phyloP scores from a whole-genome alignment of 2,329 filamentous ascomycete species.

The Curvularia sp. region DNA sequence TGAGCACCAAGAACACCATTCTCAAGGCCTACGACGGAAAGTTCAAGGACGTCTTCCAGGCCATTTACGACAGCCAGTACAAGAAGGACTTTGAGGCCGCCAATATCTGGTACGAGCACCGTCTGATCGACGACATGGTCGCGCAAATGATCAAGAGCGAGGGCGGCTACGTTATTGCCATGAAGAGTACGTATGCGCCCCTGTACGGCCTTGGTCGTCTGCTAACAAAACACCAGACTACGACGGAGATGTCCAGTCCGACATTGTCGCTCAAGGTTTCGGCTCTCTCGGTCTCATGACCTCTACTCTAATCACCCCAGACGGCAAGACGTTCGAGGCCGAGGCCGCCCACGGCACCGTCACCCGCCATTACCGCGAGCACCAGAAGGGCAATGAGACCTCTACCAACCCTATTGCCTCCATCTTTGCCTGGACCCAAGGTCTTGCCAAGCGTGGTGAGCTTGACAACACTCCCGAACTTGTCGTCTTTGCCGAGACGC shows the following conservation, averaged over 20 bases:
- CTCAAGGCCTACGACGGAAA: conserved; percentile 98
- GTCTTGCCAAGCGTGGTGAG: conserved; percentile 89
- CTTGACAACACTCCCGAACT: conserved; percentile 93
- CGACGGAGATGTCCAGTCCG: conserved; percentile 98
- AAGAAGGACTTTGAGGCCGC: conserved; percentile 87
- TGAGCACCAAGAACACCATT: conserved; percentile 99
- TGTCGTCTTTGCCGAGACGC: conserved; percentile 85
- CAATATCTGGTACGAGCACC: conserved; percentile 98
- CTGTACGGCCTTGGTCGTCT: background rate
- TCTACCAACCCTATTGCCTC: conserved; percentile 98
- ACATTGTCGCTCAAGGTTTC: conserved; percentile 97
- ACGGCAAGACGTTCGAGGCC: conserved; percentile 95
- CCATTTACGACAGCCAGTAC: conserved; percentile 89
- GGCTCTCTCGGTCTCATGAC: conserved; percentile 98
- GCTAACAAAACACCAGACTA: conserved; percentile 70
- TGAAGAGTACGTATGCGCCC: conserved; percentile 76
- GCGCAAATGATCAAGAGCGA: conserved; percentile 99
- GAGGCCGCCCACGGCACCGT: conserved; percentile 98
- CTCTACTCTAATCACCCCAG: conserved; percentile 93
- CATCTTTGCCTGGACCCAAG: conserved; percentile 98
- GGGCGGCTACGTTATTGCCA: conserved; percentile 94
- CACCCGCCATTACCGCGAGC: conserved; percentile 97
- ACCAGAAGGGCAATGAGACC: conserved; percentile 97
- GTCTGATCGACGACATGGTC: conserved; percentile 99
- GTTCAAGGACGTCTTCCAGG: conserved; percentile 99